Evolutionary conservation across 2,329 filamentous ascomycete species (phyloP).

Genomic region (Xylaria sp.): DNA sequence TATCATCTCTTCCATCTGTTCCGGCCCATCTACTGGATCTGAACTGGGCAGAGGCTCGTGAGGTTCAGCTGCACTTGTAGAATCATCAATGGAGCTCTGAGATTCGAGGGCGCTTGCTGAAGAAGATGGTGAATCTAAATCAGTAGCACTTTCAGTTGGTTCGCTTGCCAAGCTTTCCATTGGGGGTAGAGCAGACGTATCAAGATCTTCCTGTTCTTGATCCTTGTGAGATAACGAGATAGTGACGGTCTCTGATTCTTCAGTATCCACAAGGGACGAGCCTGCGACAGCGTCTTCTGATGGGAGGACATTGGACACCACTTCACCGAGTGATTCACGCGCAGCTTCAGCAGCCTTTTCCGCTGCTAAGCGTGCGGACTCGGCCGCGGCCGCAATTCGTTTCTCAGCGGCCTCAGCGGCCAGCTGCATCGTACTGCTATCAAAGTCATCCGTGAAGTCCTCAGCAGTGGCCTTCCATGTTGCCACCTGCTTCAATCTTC

Average conservation of each 20-base stretch:
- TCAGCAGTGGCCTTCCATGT: conserved; percentile 82
- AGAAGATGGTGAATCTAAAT: conserved; percentile 35
- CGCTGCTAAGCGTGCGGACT: conserved; percentile 33
- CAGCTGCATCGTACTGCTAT: conserved; percentile 70
- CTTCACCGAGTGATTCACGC: conserved; percentile 44
- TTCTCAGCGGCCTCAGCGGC: conserved; percentile 61
- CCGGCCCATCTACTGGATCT: conserved; percentile 42
- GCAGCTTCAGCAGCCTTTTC: conserved; percentile 17
- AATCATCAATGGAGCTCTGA: conserved; percentile 41
- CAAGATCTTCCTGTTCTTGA: conserved; percentile 36
- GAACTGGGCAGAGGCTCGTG: conserved; percentile 41
- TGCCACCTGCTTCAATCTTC: conserved; percentile 83
- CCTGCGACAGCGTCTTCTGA: conserved; percentile 37
- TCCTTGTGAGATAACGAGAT: conserved; percentile 40
- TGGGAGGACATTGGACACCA: conserved; percentile 48
- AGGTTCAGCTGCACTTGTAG: conserved; percentile 48
- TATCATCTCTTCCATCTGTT: conserved; percentile 52
- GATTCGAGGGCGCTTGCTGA: conserved; percentile 39
- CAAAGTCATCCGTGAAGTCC: conserved; percentile 83
- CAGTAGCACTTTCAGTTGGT: conserved; percentile 42
- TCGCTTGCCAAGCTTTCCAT: conserved; percentile 42
- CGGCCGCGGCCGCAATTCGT: conserved; percentile 47
- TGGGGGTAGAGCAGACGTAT: conserved; percentile 42
- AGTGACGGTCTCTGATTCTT: conserved; percentile 49
- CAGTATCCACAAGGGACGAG: conserved; percentile 38